Evolutionary conservation across 805 yeast species (phyloP), one percentile per base, ranked within the genome.

Genomic region (Wickerhamiella brachini): DNA sequence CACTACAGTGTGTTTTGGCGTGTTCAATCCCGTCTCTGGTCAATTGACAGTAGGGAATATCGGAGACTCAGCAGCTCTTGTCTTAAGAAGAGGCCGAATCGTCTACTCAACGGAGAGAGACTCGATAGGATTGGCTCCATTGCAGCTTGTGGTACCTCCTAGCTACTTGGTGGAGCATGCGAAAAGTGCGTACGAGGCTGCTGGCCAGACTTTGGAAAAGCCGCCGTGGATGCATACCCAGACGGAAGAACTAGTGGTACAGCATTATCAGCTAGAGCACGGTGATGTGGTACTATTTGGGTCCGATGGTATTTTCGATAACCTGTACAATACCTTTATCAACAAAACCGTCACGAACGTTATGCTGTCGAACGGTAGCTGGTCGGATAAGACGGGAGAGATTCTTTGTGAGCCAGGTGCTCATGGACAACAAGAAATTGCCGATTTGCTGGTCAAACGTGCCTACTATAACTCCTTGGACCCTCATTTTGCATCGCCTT

Each of bases 21-120:
- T 82, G 10, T 73, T 79, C 15, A 58, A 62, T 21, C 70, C 79
- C 0, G 70, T 71, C 8, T 68, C 74, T 12, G 81, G 81, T 29
- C 56, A 56, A 9, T 63, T 90, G 38, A 68, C 70, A 44, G 81
- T 86, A 0, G 82, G 90, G 8, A 90, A 93, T 61, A 68, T 90
- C 50, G 98, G 98, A 10, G 98, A 90, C 65, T 88, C 97, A 5
- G 93, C 96, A 83, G 85, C 86, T 65, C 89, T 95, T 17, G 77
- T 89, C 2, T 84, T 88, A 63, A 73, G 98, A 56, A 70, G 78
- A 52, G 72, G 72, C 51, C 70, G 75, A 59, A 70, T 88, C 46
- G 72, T 83, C 1, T 41, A 47, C 20, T 15, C 34, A 15, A 51
- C 57, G 8, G 50, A 38, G 44, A 49, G 57, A 9, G 62, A 59